Base-by-base conservation (phyloP, 371 early-diverging fungal species). In the Mucor irregularis region DNA sequence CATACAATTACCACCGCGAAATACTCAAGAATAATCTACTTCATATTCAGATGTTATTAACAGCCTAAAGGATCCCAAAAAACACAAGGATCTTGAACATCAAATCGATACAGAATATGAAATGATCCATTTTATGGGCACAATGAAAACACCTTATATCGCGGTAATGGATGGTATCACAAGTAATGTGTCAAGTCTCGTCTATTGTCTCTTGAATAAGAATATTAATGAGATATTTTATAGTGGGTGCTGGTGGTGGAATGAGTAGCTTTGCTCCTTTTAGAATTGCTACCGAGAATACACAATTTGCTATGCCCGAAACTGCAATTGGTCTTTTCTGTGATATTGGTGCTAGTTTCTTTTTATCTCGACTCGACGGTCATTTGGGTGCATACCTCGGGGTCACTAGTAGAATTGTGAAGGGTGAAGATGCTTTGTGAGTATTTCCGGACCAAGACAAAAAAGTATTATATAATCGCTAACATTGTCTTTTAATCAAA, bases 181-280 rank as follows among this genome's bases (percentile, higher is more conserved):
- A 11, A 92, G 93, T 93, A 82, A 56, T n/a, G n/a, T n/a, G n/a
- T n/a, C n/a, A n/a, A n/a, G n/a, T n/a, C n/a, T n/a, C n/a, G n/a
- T n/a, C n/a, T n/a, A n/a, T n/a, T n/a, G n/a, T n/a, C n/a, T n/a
- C n/a, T n/a, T n/a, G 86, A 66, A 13, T 19, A 10, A 34, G 16
- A 13, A 21, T 24, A 21, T 28, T 3, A 35, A 14, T 28, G 10
- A 37, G 26, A 17, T 21, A 33, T 28, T 25, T 26, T 8, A 29
- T 64, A 91, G 91, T 97, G 96, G 98, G 98, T 31, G 99, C 97
- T 30, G 99, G 99, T 42, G 94, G 94, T 30, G 99, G 98, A 31
- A 71, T 98, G 10, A 90, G 94, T 17, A 92, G 95, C 14, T 97
- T 96, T 68, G 95, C 92, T 5, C 92, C 45, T 14, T 95, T 97